Evolutionary conservation across 2,329 filamentous ascomycete species (phyloP).

Genomic region (Paecilomyces dactylethromorphus): DNA sequence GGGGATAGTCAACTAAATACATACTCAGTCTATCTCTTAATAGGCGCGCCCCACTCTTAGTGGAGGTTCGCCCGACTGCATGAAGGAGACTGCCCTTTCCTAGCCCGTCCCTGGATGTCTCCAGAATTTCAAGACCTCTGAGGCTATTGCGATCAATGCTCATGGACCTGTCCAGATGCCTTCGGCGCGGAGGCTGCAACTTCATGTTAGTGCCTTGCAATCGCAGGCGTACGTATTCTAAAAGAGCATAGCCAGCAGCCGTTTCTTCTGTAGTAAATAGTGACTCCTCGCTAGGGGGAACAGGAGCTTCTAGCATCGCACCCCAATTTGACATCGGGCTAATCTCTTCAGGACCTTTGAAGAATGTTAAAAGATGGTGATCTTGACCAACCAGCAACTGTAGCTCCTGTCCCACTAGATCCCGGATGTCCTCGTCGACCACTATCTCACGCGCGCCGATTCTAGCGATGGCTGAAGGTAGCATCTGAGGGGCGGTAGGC

Average conservation of each 20-base stretch:
- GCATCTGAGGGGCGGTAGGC: constrained; percentile 58
- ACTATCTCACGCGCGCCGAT: constrained; percentile 82
- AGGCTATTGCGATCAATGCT: constrained; percentile 87
- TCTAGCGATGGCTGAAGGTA: constrained; percentile 76
- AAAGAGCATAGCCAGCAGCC: constrained; percentile 68
- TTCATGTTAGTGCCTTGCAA: constrained; percentile 72
- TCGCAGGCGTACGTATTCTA: constrained; percentile 76
- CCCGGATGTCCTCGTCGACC: constrained; percentile 58
- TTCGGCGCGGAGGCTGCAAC: constrained; percentile 72
- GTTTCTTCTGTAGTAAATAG: constrained; percentile 65
- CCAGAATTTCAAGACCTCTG: constrained; percentile 79
- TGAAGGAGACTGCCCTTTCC: constrained; percentile 82
- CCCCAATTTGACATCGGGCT: constrained; percentile 60
- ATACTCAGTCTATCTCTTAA: constrained; percentile 75
- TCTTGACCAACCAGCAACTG: constrained; percentile 67
- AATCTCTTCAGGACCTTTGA: constrained; percentile 41
- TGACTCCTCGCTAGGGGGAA: constrained; percentile 47
- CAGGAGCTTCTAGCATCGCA: constrained; percentile 67
- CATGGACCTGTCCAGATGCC: constrained; percentile 73
- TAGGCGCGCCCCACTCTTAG: constrained; percentile 80
- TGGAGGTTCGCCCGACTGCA: constrained; percentile 81
- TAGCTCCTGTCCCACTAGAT: constrained; percentile 54
- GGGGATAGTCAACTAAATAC: constrained; percentile 12
- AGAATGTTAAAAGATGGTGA: constrained; percentile 68
- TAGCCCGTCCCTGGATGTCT: constrained; percentile 72